Conservation (phyloP, 805 yeast genomes). For the Ogataea pini region DNA sequence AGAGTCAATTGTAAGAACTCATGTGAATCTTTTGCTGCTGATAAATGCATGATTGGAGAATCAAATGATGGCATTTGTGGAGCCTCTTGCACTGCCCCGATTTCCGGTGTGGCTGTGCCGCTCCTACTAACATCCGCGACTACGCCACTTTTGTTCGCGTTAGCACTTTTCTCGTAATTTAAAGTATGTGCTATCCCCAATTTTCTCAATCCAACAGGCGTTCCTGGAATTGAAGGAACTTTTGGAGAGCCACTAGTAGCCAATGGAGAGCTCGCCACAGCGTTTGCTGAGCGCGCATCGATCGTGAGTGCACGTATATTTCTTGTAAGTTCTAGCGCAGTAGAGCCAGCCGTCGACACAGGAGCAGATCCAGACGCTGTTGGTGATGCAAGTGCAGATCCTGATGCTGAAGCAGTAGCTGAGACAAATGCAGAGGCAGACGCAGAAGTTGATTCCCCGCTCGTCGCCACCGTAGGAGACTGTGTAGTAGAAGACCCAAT, state of each 20-base stretch:
- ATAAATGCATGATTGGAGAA: conserved; percentile 18
- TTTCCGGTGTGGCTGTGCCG: conserved; percentile 15
- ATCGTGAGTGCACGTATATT: neutral
- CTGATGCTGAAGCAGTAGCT: too few species aligned
- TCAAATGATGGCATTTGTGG: conserved; percentile 3
- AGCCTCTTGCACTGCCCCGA: conserved; percentile 10
- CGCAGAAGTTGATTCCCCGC: neutral
- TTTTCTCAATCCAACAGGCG: conserved; percentile 13
- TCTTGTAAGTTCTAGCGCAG: neutral
- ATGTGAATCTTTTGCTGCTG: conserved; percentile 19
- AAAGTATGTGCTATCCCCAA: neutral
- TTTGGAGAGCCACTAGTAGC: neutral
- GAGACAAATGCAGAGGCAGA: neutral
- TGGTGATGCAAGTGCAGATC: neutral
- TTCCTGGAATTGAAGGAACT: conserved; percentile 14
- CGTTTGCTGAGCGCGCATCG: neutral
- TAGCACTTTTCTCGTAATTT: neutral
- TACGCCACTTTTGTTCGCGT: neutral
- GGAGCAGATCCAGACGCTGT: neutral
- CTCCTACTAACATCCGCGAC: conserved; percentile 1
- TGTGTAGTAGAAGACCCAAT: neutral
- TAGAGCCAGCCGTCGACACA: neutral
- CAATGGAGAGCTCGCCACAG: neutral
- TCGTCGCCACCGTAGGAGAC: neutral
- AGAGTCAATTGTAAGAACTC: conserved; percentile 18